Evolutionary conservation across 106 monocot species (phyloP).

Genomic region (Posidonia australis): DNA sequence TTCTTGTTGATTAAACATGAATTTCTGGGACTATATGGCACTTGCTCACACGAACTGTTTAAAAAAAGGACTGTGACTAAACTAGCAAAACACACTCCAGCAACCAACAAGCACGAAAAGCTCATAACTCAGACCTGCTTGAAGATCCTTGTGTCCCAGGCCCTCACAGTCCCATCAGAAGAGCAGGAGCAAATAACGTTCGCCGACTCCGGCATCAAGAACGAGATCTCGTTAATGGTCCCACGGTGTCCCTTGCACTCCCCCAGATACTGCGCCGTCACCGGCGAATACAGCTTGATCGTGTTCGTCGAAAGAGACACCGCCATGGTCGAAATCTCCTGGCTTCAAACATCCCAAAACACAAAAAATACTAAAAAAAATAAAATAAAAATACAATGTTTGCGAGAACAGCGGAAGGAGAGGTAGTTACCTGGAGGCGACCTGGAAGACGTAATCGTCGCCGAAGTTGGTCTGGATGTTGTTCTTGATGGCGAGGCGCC

Average conservation of each 20-base stretch:
- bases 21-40: too few species aligned
- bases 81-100: too few species aligned
- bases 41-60: too few species aligned
- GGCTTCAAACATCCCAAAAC: slow-evolving; percentile 32
- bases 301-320: slow-evolving; percentile 75
- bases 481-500: slow-evolving; percentile 63
- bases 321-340: slow-evolving; percentile 60
- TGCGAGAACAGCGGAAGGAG: too few species aligned
- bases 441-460: slow-evolving; percentile 91
- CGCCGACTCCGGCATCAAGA: slow-evolving; percentile 41
- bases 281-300: slow-evolving; percentile 82
- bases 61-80: too few species aligned
- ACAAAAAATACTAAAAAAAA: too few species aligned
- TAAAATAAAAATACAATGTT: too few species aligned
- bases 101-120: too few species aligned
- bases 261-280: slow-evolving; percentile 72
- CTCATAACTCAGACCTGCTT: slow-evolving; percentile 43
- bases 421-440: slow-evolving; percentile 90
- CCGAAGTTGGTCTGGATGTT: slow-evolving; percentile 82
- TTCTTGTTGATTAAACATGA: too few species aligned
- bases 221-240: slow-evolving; percentile 70
- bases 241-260: slow-evolving; percentile 71
- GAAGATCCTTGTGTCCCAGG: slow-evolving; percentile 81
- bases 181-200: slow-evolving; percentile 77
- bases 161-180: slow-evolving; percentile 74